Conservation (phyloP, 805 yeast genomes). For the Starmerella vaccinii region DNA sequence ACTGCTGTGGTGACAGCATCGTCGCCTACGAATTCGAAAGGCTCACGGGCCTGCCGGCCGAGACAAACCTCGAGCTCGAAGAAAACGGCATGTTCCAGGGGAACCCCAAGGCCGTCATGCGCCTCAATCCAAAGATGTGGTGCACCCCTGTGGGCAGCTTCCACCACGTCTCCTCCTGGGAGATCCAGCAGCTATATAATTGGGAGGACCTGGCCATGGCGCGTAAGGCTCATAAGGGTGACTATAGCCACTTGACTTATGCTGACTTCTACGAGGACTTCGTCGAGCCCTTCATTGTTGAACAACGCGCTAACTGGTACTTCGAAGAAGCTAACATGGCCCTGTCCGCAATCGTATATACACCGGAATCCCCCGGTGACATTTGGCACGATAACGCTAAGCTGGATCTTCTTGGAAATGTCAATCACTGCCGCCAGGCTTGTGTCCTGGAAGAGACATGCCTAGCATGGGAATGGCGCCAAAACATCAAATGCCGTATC, state of each 20-base stretch:
- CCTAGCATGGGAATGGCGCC: conserved; percentile 17
- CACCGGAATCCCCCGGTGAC: not conserved
- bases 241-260: conserved; percentile 19
- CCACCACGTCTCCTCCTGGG: conserved; percentile 29
- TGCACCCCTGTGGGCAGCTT: conserved; percentile 30
- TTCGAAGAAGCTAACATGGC: not conserved
- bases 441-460: conserved; percentile 13
- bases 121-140: conserved; percentile 22
- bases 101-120: conserved; percentile 23
- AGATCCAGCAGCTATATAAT: conserved; percentile 29
- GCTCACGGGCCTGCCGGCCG: conserved; percentile 14
- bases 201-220: conserved; percentile 18
- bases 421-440: not conserved
- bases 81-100: conserved; percentile 28
- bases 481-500: conserved; percentile 14
- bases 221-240: not conserved
- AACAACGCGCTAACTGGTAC: conserved; percentile 26
- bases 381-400: not conserved
- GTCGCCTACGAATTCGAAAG: conserved; percentile 26
- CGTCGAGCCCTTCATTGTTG: conserved; percentile 26
- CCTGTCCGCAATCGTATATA: not conserved
- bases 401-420: not conserved
- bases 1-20: conserved; percentile 33
- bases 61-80: conserved; percentile 17
- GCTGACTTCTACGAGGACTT: conserved; percentile 30